Evolutionary conservation across 116 monocot species (phyloP), one percentile per base, ranked within the genome.

Genomic region (Thalassia testudinum): DNA sequence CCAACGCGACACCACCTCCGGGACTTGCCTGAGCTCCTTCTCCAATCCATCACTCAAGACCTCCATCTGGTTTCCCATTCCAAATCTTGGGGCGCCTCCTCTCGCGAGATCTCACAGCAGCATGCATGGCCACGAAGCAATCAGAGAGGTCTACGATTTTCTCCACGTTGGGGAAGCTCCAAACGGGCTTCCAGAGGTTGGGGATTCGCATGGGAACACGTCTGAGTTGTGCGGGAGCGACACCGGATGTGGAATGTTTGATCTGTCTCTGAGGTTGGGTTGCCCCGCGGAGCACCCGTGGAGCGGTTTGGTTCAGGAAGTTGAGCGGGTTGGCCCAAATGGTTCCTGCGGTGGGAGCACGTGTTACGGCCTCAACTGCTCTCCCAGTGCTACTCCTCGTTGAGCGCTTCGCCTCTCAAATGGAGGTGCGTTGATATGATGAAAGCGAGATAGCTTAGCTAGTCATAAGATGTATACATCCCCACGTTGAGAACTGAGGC

Each of bases 1-100:
- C 67, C 91, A 91, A 66, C 77, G 85, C 13, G 70, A 85, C 66
- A 76, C 47, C 56, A 78, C 71, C 59, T 85, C 75, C 0, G 67
- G 73, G 12, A 66, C 62, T 43, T 91, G 85, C 69, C 64, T 91
- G 26, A 83, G 69, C 45, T n/a, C n/a, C n/a, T n/a, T n/a, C n/a
- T n/a, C n/a, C n/a, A n/a, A n/a, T n/a, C n/a, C n/a, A n/a, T n/a
- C n/a, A n/a, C n/a, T n/a, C n/a, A n/a, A n/a, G n/a, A n/a, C n/a
- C n/a, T n/a, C n/a, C n/a, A n/a, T n/a, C n/a, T n/a, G n/a, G n/a
- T n/a, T n/a, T n/a, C n/a, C n/a, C n/a, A n/a, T n/a, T n/a, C n/a
- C n/a, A n/a, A n/a, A n/a, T n/a, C n/a, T n/a, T n/a, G n/a, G n/a
- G n/a, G n/a, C n/a, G n/a, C n/a, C n/a, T n/a, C n/a, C n/a, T n/a